Conservation (phyloP, 2,329 filamentous ascomycete species). For the Drechslerella stenobrocha region DNA sequence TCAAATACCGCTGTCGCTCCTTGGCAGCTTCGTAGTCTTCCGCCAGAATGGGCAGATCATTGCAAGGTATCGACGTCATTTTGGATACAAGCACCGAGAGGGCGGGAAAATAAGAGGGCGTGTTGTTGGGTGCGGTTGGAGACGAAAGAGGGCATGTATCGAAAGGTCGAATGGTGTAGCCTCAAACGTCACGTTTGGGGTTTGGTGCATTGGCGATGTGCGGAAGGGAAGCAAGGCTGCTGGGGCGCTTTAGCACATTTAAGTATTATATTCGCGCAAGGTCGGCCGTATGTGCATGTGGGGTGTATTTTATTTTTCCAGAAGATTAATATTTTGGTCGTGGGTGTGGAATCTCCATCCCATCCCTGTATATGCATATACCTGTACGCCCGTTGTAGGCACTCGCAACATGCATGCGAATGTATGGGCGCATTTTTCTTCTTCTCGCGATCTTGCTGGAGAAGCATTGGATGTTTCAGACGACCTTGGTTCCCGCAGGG, state of each 20-base stretch:
- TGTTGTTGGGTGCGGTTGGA: slow-evolving; percentile 21
- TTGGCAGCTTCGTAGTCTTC: slow-evolving; percentile 46
- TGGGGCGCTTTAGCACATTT: slow-evolving; percentile 28
- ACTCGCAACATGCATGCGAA: slow-evolving; percentile 11
- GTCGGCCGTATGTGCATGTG: slow-evolving; percentile 8
- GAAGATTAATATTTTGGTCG: slow-evolving; percentile 19
- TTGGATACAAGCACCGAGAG: slow-evolving; percentile 11
- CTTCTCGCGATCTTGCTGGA: slow-evolving; percentile 25
- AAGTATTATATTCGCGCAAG: slow-evolving; percentile 47
- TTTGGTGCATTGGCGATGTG: slow-evolving; percentile 37
- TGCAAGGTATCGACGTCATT: slow-evolving; percentile 37
- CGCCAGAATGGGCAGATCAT: slow-evolving; percentile 37
- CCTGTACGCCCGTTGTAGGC: neutral
- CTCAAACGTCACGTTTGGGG: slow-evolving; percentile 30
- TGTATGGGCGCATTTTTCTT: slow-evolving; percentile 17
- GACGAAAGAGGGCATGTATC: slow-evolving; percentile 26
- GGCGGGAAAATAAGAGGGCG: slow-evolving; percentile 5
- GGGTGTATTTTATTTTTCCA: slow-evolving; percentile 38
- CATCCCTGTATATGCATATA: slow-evolving; percentile 38
- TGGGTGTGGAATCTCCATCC: slow-evolving; percentile 43
- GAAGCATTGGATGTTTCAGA: slow-evolving; percentile 34
- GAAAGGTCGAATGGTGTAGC: slow-evolving; percentile 32
- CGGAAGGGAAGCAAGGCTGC: slow-evolving; percentile 9
- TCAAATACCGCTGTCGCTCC: slow-evolving; percentile 45
- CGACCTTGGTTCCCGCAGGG: slow-evolving; percentile 36